Percentiles rank a stretch among this genome's conserved stretches.
These are phyloP conservation scores for Aspergillus ostianus DNA, from an alignment of 495 filamentous ascomycete genomes.

Conservation along the genomic window DNA sequence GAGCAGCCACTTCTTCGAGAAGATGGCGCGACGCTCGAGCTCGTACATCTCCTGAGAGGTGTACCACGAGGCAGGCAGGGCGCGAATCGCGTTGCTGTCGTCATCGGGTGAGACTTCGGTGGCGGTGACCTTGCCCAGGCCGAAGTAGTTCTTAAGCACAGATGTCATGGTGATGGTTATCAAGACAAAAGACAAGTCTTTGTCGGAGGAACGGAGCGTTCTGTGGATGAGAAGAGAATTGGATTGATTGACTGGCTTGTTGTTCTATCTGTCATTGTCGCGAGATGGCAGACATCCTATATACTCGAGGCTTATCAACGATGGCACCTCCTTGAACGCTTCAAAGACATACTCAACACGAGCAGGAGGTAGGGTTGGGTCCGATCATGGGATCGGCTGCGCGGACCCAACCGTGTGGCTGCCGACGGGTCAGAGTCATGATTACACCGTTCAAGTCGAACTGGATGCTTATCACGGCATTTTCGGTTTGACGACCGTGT, in stretches of 20 bases:
- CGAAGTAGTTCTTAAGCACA: constrained; percentile 23
- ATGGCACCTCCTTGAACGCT: neutral
- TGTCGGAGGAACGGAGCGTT: neutral
- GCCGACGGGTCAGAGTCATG: neutral
- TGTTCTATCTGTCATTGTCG: neutral
- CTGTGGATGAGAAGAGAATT: neutral
- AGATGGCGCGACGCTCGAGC: constrained; percentile 53
- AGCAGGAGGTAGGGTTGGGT: neutral
- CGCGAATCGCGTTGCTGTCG: constrained; percentile 23
- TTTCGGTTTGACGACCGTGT: neutral
- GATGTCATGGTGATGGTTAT: neutral
- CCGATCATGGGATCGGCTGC: constrained; percentile 6
- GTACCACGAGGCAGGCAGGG: constrained; percentile 51
- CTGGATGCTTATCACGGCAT: neutral
- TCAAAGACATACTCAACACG: neutral
- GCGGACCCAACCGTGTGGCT: neutral
- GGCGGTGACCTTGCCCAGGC: constrained; percentile 16
- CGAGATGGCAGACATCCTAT: neutral
- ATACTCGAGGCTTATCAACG: neutral
- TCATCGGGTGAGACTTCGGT: constrained; percentile 4
- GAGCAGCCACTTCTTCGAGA: constrained; percentile 53
- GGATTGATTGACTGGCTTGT: neutral
- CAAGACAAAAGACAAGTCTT: neutral
- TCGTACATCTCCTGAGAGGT: constrained; percentile 49
- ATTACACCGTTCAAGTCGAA: neutral